A percentile compares a stretch with the other conserved stretches of the same genome.
These are phyloP conservation scores for Daldinia caldariorum DNA, from an alignment of 495 filamentous ascomycete genomes.

Conservation along the genomic window DNA sequence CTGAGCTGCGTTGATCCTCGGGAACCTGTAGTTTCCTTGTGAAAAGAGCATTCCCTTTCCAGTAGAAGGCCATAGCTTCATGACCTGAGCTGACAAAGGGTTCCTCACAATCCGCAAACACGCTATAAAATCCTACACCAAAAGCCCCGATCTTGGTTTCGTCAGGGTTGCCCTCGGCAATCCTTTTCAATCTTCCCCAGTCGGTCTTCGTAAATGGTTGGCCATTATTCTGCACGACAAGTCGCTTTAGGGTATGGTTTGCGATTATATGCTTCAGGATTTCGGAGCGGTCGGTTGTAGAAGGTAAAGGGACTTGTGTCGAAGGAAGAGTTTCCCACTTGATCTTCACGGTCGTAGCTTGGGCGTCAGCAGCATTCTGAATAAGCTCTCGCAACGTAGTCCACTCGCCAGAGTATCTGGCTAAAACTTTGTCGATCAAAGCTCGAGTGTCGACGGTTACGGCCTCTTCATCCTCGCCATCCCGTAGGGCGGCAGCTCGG, in stretches of 20 bases:
- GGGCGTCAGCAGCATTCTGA: conserved; percentile 97
- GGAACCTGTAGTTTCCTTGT: conserved; percentile 81
- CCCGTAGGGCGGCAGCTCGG: conserved; percentile 83
- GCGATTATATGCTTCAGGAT: conserved; percentile 82
- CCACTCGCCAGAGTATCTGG: conserved; percentile 95
- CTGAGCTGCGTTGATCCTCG: conserved; percentile 65
- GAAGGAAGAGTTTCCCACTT: conserved; percentile 91
- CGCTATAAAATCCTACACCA: conserved; percentile 98
- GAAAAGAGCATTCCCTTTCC: conserved; percentile 94
- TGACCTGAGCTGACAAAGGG: conserved; percentile 92
- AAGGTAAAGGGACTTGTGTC: conserved; percentile 74
- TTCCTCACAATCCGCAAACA: conserved; percentile 97
- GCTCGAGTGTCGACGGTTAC: conserved; percentile 98
- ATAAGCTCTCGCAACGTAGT: conserved; percentile 88
- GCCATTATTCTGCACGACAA: conserved; percentile 91
- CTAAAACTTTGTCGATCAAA: conserved; percentile 96
- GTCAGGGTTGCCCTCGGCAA: conserved; percentile 97
- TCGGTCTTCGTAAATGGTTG: conserved; percentile 84
- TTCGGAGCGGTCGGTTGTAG: conserved; percentile 70
- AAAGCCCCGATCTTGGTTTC: conserved; percentile 99
- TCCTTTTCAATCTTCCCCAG: conserved; percentile 93
- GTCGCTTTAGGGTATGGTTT: conserved; percentile 82
- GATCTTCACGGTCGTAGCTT: conserved; percentile 87
- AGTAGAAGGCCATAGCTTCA: conserved; percentile 97
- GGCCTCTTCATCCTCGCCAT: conserved; percentile 92